These are phyloP conservation scores for Pseudonectria foliicola DNA, from an alignment of 2,329 filamentous ascomycete genomes.

Conservation along the genomic window DNA sequence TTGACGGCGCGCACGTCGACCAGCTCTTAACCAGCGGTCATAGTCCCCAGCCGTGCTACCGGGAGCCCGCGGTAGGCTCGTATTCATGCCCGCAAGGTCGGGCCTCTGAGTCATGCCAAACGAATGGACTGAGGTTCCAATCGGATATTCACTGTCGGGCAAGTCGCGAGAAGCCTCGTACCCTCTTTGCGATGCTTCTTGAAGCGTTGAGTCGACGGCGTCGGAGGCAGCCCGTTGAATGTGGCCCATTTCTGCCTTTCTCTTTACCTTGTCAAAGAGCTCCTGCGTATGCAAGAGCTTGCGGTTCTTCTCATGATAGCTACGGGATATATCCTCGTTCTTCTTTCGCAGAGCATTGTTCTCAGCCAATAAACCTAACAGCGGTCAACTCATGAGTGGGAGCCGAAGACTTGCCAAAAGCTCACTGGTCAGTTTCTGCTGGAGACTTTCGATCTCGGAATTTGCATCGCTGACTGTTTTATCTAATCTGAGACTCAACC, in stretches of 20 bases:
- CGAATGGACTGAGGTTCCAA: slow-evolving; percentile 1
- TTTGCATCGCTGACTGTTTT: slow-evolving; percentile 71
- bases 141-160: background rate
- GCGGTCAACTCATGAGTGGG: slow-evolving; percentile 4
- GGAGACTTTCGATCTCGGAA: slow-evolving; percentile 58
- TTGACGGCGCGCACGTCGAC: too few relatives aligned
- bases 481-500: slow-evolving; percentile 60
- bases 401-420: background rate
- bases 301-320: slow-evolving; percentile 63
- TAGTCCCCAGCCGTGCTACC: too few relatives aligned
- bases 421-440: slow-evolving; percentile 57
- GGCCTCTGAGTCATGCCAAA: slow-evolving; percentile 11
- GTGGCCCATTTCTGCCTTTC: slow-evolving; percentile 46
- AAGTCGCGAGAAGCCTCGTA: slow-evolving; percentile 5
- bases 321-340: slow-evolving; percentile 62
- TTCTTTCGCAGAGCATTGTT: slow-evolving; percentile 59
- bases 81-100: slow-evolving; percentile 13
- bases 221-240: slow-evolving; percentile 49
- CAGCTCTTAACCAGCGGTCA: background rate
- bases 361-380: slow-evolving; percentile 49
- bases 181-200: slow-evolving; percentile 8
- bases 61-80: background rate
- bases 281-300: slow-evolving; percentile 63
- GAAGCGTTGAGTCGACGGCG: slow-evolving; percentile 25
- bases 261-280: slow-evolving; percentile 54